Base-by-base conservation (phyloP, 768 basidiomycete species). In the Psilocybe subaeruginosa region DNA sequence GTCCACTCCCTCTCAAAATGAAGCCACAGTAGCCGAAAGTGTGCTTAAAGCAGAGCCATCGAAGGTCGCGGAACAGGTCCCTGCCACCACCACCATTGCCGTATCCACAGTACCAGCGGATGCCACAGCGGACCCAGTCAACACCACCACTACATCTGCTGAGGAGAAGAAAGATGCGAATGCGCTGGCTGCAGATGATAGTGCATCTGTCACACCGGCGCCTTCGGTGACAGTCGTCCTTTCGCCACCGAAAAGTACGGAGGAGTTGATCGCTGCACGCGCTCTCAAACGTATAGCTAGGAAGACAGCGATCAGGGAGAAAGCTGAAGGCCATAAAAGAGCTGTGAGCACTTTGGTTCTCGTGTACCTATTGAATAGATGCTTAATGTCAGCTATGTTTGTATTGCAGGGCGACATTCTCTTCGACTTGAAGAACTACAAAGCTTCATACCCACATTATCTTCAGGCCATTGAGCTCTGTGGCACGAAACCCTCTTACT, bases 371-470 rank as follows among this genome's bases (percentile, higher is more conserved):
- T 58, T 8, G 46, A 7, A 14, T 1, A 16, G 14, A 16, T 4
- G 9, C 14, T 39, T 1, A 23, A 47, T 16, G 8, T 23, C 11
- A 19, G 27, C 4, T 8, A 41, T 2, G 2, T 9, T 16, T 37
- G 14, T 19, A 27, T 43, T 31, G n/a, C 19, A 80, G 78, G 78
- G 74, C 37, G 76, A 78, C 54, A 68, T 68, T n/a, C 56, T 76
- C 8, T 69, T 72, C 31, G 66, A 70, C 19, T 64, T 68, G 7
- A 68, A 65, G 8, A 72, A 78, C 27, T 77, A 72, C 63, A 68
- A 70, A 47, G 73, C 70, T 31, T 75, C 78, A 12, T 70, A 68
- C 19, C 61, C 69, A 9, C 70, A 70, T 7, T 80, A 78, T 62
- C 60, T 74, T 3, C 72, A 78, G 54, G 78, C 78, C 31, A 72